Evolutionary conservation across 2,329 filamentous ascomycete species (phyloP), one percentile per base, ranked within the genome.

Genomic region (Fusarium keratoplasticum): DNA sequence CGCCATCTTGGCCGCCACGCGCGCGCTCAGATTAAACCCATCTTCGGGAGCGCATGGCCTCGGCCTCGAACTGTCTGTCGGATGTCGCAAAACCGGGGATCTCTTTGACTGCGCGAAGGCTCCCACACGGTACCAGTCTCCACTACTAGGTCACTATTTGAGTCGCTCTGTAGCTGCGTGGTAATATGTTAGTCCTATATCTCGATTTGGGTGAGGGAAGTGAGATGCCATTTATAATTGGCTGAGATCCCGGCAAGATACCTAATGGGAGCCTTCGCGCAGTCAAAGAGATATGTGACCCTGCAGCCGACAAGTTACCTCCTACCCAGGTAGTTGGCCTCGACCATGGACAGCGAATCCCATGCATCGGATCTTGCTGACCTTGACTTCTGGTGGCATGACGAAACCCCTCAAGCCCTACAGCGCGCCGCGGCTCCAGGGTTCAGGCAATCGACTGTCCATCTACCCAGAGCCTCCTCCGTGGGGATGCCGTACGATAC

Each of bases 11-110:
- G 13, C 31, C 35, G 38, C 35, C 36, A 36, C 6, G 18, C 22
- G 35, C 57, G 25, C 33, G 54, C 54, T 38, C 54, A 36, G 54
- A n/a, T 27, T 25, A n/a, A 36, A n/a, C 35, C 13, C 35, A 42
- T 50, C 35, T 25, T 25, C 8, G 36, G 38, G 59, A 61, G 52
- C 55, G 52, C 55, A 69, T 55, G 59, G 29, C 64, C 36, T 59
- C 35, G 27, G 54, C 22, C 54, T 58, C 54, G 31, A 55, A 55
- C 27, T 31, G 44, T 50, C 54, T 20, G 44, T 57, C 54, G 69
- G 52, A 63, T 61, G 54, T 71, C 47, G 31, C 63, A 63, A 40
- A 33, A 42, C 27, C 47, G 47, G 47, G 36, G 36, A n/a, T n/a
- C n/a, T n/a, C n/a, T n/a, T n/a, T n/a, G n/a, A n/a, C n/a, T n/a